These are phyloP conservation scores for Cryptosporidium baileyi DNA, from an alignment of 169 alveolate species.

Conservation along the genomic window DNA sequence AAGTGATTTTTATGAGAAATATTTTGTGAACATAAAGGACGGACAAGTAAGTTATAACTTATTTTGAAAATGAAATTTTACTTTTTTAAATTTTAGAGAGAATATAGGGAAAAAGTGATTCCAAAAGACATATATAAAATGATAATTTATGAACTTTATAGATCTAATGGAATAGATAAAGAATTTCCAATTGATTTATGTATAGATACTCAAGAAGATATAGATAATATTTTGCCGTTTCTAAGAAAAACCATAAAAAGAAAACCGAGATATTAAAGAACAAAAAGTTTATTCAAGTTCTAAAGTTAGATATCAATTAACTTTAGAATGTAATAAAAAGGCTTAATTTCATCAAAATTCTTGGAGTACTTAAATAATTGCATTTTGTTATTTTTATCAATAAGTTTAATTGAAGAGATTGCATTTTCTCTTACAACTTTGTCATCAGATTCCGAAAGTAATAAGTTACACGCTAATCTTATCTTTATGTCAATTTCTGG, in stretches of 20 bases:
- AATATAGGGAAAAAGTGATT: background rate
- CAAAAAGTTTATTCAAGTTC: too few relatives aligned
- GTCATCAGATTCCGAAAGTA: slow-evolving; percentile 39
- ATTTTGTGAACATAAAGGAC: background rate
- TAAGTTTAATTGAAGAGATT: background rate
- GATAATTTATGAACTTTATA: slow-evolving; percentile 16
- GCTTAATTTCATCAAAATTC: slow-evolving; percentile 18
- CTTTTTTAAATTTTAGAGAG: background rate
- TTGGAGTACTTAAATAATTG: background rate
- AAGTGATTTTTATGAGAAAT: background rate
- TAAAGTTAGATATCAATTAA: slow-evolving; percentile 5
- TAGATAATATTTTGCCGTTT: slow-evolving; percentile 36
- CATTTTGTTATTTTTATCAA: background rate
- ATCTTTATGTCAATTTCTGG: background rate
- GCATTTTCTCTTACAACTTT: slow-evolving; percentile 5
- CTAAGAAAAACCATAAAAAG: slow-evolving; percentile 1
- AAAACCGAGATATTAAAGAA: background rate
- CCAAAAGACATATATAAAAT: slow-evolving; percentile 11
- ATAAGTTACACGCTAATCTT: slow-evolving; percentile 21
- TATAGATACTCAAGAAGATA: slow-evolving; percentile 6
- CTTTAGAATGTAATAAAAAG: slow-evolving; percentile 24
- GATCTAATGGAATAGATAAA: slow-evolving; percentile 23
- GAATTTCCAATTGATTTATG: slow-evolving; percentile 39
- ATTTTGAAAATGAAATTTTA: background rate
- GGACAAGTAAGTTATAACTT: slow-evolving; percentile 16